Conservation (phyloP, 768 basidiomycete genomes). For the Collybia sordida region DNA sequence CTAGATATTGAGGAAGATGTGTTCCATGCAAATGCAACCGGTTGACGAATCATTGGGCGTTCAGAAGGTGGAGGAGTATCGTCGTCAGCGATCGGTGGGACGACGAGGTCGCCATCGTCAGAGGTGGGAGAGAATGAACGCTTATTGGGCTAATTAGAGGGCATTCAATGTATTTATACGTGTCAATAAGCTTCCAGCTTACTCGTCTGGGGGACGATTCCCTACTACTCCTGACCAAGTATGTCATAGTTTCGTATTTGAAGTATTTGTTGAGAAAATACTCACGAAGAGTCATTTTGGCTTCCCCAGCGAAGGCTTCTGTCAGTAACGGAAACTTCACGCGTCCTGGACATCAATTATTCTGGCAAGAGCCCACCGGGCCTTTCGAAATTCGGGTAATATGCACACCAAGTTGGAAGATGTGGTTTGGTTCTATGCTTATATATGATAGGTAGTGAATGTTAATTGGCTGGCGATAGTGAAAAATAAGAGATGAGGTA, state of each 20-base stretch:
- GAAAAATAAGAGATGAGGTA: too few species aligned
- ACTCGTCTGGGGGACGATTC: conserved; percentile 54
- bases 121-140: conserved; percentile 54
- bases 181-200: conserved; percentile 16
- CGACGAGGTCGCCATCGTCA: conserved; percentile 45
- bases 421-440: background rate
- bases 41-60: conserved; percentile 56
- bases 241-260: background rate
- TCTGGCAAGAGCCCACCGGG: background rate
- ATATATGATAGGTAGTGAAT: conserved; percentile 1
- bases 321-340: conserved; percentile 18
- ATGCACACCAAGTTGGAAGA: too few species aligned
- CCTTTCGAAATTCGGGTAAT: too few species aligned
- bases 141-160: conserved; percentile 33
- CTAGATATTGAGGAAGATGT: conserved; percentile 23
- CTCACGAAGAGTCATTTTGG: conserved; percentile 39
- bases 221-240: conserved; percentile 48
- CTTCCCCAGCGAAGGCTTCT: conserved; percentile 38
- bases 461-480: background rate
- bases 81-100: conserved; percentile 38
- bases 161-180: too few species aligned
- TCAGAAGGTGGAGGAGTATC: conserved; percentile 48
- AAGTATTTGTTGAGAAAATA: background rate
- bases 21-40: conserved; percentile 51
- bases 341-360: conserved; percentile 12